phyloP scores from a whole-genome alignment of 2,329 filamentous ascomycete genomes.

The Cladosporium sp. region DNA sequence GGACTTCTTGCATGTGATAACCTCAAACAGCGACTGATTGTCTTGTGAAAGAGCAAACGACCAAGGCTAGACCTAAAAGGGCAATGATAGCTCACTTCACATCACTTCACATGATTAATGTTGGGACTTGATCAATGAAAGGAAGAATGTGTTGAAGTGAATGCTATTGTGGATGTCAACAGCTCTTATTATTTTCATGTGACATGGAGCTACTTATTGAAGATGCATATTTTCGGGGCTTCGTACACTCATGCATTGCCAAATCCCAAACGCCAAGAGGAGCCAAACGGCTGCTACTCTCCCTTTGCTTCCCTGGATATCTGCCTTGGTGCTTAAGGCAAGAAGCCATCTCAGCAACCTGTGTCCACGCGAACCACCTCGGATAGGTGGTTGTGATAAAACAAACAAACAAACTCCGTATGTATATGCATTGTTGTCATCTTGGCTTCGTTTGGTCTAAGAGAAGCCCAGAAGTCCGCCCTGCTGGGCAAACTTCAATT shows the following conservation, averaged over 20 bases:
- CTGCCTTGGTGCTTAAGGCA: not conserved
- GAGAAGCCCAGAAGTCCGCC: slow-evolving; percentile 55
- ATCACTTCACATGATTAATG: not conserved
- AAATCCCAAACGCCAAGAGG: slow-evolving; percentile 10
- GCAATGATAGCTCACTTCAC: not conserved
- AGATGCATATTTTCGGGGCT: not conserved
- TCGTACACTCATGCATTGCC: slow-evolving; percentile 14
- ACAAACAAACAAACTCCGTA: slow-evolving; percentile 16
- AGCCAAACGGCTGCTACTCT: slow-evolving; percentile 11
- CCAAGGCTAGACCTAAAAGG: not conserved
- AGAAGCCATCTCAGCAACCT: not conserved
- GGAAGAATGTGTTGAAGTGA: not conserved
- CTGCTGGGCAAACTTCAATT: slow-evolving; percentile 68
- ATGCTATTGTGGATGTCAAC: not conserved
- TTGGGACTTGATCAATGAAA: not conserved
- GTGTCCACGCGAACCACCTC: not conserved
- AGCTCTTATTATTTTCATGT: not conserved
- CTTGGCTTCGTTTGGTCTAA: slow-evolving; percentile 23
- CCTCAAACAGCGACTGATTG: not conserved
- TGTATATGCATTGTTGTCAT: slow-evolving; percentile 11
- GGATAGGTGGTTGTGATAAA: not conserved
- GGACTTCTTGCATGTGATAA: not conserved
- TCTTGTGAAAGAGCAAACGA: not conserved
- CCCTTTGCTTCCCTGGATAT: not conserved
- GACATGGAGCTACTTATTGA: not conserved